Conservation (phyloP, 495 filamentous ascomycete species). For the Thermothielavioides terrestris region DNA sequence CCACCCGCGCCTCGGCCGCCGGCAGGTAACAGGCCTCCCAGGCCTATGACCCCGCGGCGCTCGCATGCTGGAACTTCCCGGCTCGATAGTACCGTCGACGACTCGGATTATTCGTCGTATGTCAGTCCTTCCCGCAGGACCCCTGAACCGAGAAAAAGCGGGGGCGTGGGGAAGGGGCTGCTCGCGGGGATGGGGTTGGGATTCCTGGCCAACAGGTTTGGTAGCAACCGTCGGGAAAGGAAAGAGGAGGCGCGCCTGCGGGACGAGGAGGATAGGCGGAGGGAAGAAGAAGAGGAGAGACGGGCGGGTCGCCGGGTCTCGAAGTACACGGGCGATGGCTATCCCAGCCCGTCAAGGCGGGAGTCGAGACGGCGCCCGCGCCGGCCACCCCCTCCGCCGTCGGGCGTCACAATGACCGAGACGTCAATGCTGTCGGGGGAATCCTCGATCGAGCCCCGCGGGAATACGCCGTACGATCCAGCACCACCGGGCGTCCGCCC, state of each 20-base stretch:
- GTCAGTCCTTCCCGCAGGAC: constrained; percentile 38
- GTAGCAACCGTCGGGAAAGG: constrained; percentile 50
- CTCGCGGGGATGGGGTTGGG: constrained; percentile 57
- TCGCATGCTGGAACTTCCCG: constrained; percentile 33
- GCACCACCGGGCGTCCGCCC: constrained; percentile 15
- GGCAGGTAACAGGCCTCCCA: constrained; percentile 24
- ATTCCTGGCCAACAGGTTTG: constrained; percentile 55
- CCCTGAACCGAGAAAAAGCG: constrained; percentile 17
- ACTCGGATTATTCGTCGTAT: constrained; percentile 46
- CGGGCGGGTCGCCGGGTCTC: constrained; percentile 31
- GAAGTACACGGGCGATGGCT: constrained; percentile 52
- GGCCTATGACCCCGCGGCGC: constrained; percentile 37
- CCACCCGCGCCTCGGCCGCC: constrained; percentile 35
- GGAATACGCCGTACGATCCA: constrained; percentile 24
- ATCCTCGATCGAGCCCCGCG: constrained; percentile 31
- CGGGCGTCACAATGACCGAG: constrained; percentile 21
- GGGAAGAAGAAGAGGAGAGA: constrained; percentile 42
- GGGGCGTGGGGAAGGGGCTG: constrained; percentile 49
- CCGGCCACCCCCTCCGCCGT: constrained; percentile 29
- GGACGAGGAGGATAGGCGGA: constrained; percentile 54
- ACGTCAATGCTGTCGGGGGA: constrained; percentile 30
- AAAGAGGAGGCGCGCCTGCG: constrained; percentile 59
- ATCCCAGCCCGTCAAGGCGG: constrained; percentile 46
- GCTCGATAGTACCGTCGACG: constrained; percentile 32
- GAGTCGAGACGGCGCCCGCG: constrained; percentile 32